Base-by-base conservation (phyloP, 805 yeast species). In the Zygoascus flipseniorum region DNA sequence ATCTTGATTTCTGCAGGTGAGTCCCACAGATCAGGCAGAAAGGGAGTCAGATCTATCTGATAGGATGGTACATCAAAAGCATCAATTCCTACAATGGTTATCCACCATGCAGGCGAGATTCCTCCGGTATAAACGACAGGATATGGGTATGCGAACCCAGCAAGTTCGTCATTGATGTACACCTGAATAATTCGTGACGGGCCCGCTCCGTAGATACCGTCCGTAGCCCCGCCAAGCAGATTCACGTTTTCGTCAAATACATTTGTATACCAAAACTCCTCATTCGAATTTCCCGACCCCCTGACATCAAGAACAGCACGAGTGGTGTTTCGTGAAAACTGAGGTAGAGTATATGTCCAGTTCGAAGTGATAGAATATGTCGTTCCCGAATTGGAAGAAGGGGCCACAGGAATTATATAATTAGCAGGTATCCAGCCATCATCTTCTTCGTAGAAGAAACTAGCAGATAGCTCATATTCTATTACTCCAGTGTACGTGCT, bases 91-190 rank as follows among this genome's bases (percentile, higher is more conserved):
- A 88, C 95, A 56, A 86, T 80, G 2, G 95, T 88, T 47, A 76
- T 74, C 96, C 96, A 89, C 50, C 88, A 69, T 2, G 83, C 75
- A 1, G 96, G 95, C 1, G 89, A 79, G 31, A 83, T 70, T 1
- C 96, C 96, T 8, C 96, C 96, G 1, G 95, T 81, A 69, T 76
- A 89, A 14, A 89, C 76, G 8, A 82, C 79, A 1, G 92, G 90
- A 58, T 78, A 80, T 1, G 96, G 95, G 26, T 81, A 72, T 31
- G 77, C 77, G 2, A 81, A 70, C 1, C 83, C 83, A 8, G 87
- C 77, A 50, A 84, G 75, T 26, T 73, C 60, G 31, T 78, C 87
- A 58, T 82, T 76, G 47, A 84, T 69, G 57, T 72, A 83, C 4
- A 86, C 80, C 59, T 83, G 80, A 14, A 86, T 72, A 26, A 81